Evolutionary conservation across 306 rosid species (phyloP).

Genomic region (Gleditsia sinensis): DNA sequence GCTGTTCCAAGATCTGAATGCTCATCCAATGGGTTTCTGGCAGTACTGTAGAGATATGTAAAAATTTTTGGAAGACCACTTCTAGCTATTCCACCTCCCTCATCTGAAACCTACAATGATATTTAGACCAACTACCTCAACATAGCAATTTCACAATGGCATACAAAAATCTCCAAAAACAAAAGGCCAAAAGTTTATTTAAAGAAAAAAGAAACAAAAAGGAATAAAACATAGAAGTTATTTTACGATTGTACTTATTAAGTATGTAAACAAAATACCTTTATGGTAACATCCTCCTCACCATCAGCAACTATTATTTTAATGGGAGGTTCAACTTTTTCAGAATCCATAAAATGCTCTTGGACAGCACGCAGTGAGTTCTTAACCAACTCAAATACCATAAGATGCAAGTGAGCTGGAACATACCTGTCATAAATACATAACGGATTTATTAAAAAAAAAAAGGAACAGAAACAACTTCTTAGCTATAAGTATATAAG

Average conservation of each 20-base stretch:
- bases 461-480: conserved; percentile 25
- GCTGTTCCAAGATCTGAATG: conserved; percentile 49
- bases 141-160: not conserved
- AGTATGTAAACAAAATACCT: conserved; percentile 15
- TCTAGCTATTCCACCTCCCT: conserved; percentile 76
- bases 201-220: not conserved
- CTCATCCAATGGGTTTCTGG: conserved; percentile 63
- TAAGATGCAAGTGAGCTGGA: conserved; percentile 91
- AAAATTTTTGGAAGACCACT: conserved; percentile 70
- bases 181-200: not conserved
- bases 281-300: conserved; percentile 81
- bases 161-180: not conserved
- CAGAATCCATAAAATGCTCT: conserved; percentile 82
- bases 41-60: conserved; percentile 81
- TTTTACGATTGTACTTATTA: not conserved
- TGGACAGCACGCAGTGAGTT: conserved; percentile 96
- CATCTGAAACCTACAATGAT: conserved; percentile 66
- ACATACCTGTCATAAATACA: conserved; percentile 64
- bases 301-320: conserved; percentile 96
- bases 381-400: conserved; percentile 97
- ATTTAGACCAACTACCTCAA: conserved; percentile 30
- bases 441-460: not conserved
- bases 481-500: not conserved
- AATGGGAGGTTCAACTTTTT: conserved; percentile 70
- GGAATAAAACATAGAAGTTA: not conserved